Conservation (phyloP, 2,329 filamentous ascomycete genomes). For the Penicillium oxalicum region DNA sequence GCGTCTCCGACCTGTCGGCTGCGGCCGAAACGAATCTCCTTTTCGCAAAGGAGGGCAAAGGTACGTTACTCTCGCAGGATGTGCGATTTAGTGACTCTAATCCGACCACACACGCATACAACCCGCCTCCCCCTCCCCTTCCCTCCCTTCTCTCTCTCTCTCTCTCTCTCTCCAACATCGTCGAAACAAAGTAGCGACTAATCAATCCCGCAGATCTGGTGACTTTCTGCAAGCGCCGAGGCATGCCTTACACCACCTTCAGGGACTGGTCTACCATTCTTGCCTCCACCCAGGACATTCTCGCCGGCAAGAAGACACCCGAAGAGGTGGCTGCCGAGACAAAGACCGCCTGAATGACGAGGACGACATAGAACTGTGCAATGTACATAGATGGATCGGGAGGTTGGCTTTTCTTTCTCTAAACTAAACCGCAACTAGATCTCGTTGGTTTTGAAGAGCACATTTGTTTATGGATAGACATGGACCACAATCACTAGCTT, state of each 20-base stretch:
- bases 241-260: slow-evolving; percentile 83
- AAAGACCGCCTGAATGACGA: slow-evolving; percentile 6
- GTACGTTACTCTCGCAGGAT: slow-evolving; percentile 39
- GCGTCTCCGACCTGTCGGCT: slow-evolving; percentile 85
- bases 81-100: too few species aligned
- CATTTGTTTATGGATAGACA: too few species aligned
- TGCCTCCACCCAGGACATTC: slow-evolving; percentile 68
- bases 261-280: slow-evolving; percentile 77
- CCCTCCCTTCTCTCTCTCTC: too few species aligned
- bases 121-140: too few species aligned
- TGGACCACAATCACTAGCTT: too few species aligned
- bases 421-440: too few species aligned
- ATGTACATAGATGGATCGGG: too few species aligned
- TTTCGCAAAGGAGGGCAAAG: slow-evolving; percentile 86
- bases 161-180: too few species aligned
- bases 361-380: slow-evolving; percentile 5
- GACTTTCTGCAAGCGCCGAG: slow-evolving; percentile 74
- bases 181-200: slow-evolving; percentile 10
- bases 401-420: too few species aligned
- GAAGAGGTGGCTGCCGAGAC: slow-evolving; percentile 56
- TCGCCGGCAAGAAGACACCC: slow-evolving; percentile 64
- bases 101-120: too few species aligned
- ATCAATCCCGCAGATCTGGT: slow-evolving; percentile 62
- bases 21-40: slow-evolving; percentile 88
- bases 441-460: too few species aligned